These are phyloP conservation scores for Austroboletus festivus DNA, from an alignment of 768 basidiomycete species.

Conservation along the genomic window DNA sequence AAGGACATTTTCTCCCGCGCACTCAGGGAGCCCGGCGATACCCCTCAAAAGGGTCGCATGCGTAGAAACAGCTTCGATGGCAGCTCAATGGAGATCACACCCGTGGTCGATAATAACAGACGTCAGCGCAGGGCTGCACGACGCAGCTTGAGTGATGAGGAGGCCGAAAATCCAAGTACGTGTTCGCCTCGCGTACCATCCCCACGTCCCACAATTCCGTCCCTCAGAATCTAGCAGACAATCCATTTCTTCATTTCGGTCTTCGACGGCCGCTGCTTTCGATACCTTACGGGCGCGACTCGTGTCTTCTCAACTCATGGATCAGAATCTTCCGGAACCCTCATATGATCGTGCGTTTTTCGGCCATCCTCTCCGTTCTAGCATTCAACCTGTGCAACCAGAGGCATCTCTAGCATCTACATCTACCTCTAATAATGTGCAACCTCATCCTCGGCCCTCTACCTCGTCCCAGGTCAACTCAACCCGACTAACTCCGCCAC, in stretches of 20 bases:
- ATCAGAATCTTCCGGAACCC: conserved; percentile 32
- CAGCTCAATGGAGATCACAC: conserved; percentile 58
- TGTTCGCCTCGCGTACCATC: conserved; percentile 8
- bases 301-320: conserved; percentile 35
- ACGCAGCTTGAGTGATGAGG: conserved; percentile 67
- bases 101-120: conserved; percentile 41
- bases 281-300: conserved; percentile 48
- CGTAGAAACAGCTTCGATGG: conserved; percentile 58
- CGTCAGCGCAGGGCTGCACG: conserved; percentile 48
- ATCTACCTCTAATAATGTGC: conserved; percentile 8
- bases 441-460: conserved; percentile 23
- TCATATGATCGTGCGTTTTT: conserved; percentile 40
- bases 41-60: conserved; percentile 52
- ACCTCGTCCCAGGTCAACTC: conserved; percentile 38
- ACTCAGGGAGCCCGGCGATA: conserved; percentile 59
- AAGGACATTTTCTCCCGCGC: conserved; percentile 67
- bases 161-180: conserved; percentile 56
- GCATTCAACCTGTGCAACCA: conserved; percentile 6
- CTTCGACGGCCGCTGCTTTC: conserved; percentile 45
- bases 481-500: conserved; percentile 42
- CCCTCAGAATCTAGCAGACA: conserved; percentile 23
- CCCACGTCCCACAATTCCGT: conserved; percentile 3
- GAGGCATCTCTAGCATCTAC: conserved; percentile 17
- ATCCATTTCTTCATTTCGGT: conserved; percentile 38
- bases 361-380: conserved; percentile 1